A percentile compares a stretch with the other conserved stretches of the same genome.
These are phyloP conservation scores for Sclerotinia minor DNA, from an alignment of 2,329 filamentous ascomycete species.

Conservation along the genomic window DNA sequence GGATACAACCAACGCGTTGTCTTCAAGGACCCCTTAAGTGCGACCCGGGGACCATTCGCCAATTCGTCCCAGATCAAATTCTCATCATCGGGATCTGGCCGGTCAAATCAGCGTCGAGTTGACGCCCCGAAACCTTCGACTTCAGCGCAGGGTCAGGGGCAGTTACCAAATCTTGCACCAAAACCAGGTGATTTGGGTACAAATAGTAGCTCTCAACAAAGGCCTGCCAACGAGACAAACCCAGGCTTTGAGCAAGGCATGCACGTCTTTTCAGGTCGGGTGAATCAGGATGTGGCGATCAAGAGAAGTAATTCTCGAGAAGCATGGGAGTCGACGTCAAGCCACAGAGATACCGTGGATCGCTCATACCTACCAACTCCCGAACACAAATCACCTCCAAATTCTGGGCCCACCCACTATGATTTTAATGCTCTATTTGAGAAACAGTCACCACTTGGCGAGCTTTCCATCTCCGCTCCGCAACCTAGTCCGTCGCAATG, in stretches of 20 bases:
- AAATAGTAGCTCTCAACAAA: neutral
- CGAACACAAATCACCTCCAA: slow-evolving; percentile 17
- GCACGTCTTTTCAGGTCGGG: slow-evolving; percentile 12
- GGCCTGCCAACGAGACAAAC: neutral
- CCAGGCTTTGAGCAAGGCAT: slow-evolving; percentile 26
- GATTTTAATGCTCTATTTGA: slow-evolving; percentile 33
- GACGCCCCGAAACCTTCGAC: slow-evolving; percentile 24
- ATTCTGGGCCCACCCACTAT: slow-evolving; percentile 31
- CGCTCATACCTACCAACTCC: slow-evolving; percentile 31
- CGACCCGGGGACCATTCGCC: slow-evolving; percentile 49
- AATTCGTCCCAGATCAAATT: slow-evolving; percentile 36
- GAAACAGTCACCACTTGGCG: neutral
- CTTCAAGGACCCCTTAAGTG: slow-evolving; percentile 72
- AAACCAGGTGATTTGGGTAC: neutral
- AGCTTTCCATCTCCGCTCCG: neutral
- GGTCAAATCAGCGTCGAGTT: slow-evolving; percentile 29
- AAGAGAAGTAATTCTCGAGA: neutral
- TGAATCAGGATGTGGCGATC: neutral
- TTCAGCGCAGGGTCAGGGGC: neutral
- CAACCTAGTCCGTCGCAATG: neutral
- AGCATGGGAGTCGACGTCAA: slow-evolving; percentile 2
- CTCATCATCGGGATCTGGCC: slow-evolving; percentile 13
- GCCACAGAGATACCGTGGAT: slow-evolving; percentile 29
- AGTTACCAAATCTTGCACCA: slow-evolving; percentile 22
- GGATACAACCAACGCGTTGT: slow-evolving; percentile 80